These are phyloP conservation scores for Helianthus annuus DNA, from an alignment of 129 eudicot genomes.

Conservation along the genomic window HanXRQr2.0-SUNRISE NC_035447.2:38897389-38897888, in stretches of 20 bases:
- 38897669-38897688: constrained; percentile 78
- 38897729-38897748: constrained; percentile 31
- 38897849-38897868: constrained; percentile 87
- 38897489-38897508: background rate
- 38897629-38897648: constrained; percentile 62
- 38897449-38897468: background rate
- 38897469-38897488: background rate
- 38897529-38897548: background rate
- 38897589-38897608: background rate
- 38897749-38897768: constrained; percentile 56
- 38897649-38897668: constrained; percentile 87
- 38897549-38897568: background rate
- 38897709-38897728: constrained; percentile 67
- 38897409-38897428: background rate
- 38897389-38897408: background rate
- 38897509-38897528: background rate
- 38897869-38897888: constrained; percentile 80
- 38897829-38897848: constrained; percentile 73
- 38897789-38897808: constrained; percentile 68
- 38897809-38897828: constrained; percentile 91
- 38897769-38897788: constrained; percentile 57
- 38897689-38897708: constrained; percentile 84
- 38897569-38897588: background rate
- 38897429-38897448: background rate
- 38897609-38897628: background rate